Evolutionary conservation across 768 basidiomycete genomes (phyloP).

Genomic region (Gelatoporia subvermispora): DNA sequence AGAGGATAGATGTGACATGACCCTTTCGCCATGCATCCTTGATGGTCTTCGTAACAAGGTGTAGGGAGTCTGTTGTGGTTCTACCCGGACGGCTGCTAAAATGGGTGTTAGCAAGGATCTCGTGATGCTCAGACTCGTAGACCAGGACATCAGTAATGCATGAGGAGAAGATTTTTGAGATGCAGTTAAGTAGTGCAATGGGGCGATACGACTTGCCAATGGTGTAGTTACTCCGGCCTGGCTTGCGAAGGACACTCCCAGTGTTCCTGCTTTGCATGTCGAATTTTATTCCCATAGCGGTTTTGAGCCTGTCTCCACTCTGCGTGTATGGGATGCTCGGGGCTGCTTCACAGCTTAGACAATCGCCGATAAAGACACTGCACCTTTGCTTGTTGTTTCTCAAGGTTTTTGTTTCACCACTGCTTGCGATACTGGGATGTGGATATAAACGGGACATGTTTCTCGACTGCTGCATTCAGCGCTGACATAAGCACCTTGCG

Average conservation of each 20-base stretch:
- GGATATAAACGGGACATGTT: slow-evolving; percentile 13
- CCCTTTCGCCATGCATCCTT: slow-evolving; percentile 18
- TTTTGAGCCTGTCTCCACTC: slow-evolving; percentile 9
- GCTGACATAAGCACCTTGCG: slow-evolving; percentile 8
- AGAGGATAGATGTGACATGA: slow-evolving; percentile 13
- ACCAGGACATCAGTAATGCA: slow-evolving; percentile 13
- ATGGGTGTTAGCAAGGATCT: slow-evolving; percentile 14
- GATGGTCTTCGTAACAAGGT: slow-evolving; percentile 16
- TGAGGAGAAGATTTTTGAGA: slow-evolving; percentile 19
- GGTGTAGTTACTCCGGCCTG: slow-evolving; percentile 29
- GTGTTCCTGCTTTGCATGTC: slow-evolving; percentile 15
- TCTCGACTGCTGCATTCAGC: slow-evolving; percentile 13
- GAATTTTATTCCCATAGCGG: slow-evolving; percentile 11
- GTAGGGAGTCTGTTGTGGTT: slow-evolving; percentile 22
- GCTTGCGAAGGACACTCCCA: slow-evolving; percentile 29
- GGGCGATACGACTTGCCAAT: slow-evolving; percentile 29
- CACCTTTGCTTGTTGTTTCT: slow-evolving; percentile 7
- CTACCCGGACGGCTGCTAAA: slow-evolving; percentile 22
- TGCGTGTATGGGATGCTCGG: slow-evolving; percentile 9
- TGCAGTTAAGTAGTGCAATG: slow-evolving; percentile 26
- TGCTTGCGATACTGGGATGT: slow-evolving; percentile 22
- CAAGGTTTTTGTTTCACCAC: slow-evolving; percentile 32
- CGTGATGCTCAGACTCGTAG: slow-evolving; percentile 1
- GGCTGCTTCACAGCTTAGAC: slow-evolving; percentile 1
- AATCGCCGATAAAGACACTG: slow-evolving; percentile 12